Percentiles rank a stretch among this genome's conserved stretches.
phyloP scores from a whole-genome alignment of 1,139 yeast genomes.

The Blastobotrys serpentis region DNA sequence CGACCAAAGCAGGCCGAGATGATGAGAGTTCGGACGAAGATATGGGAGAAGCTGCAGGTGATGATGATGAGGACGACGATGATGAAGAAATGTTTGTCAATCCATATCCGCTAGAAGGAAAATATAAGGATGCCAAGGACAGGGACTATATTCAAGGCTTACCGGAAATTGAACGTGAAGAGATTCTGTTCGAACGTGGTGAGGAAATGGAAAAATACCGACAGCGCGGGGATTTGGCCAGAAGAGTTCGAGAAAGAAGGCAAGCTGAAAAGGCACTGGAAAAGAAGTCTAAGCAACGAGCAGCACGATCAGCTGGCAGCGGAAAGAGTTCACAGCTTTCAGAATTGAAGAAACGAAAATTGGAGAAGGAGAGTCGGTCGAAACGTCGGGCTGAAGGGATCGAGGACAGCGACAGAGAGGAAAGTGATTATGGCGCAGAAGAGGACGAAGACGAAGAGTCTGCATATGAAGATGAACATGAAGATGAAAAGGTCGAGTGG shows the following conservation, averaged over 20 bases:
- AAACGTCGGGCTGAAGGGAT: constrained; percentile 27
- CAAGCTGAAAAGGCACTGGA: constrained; percentile 41
- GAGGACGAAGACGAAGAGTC: constrained; percentile 36
- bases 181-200: constrained; percentile 83
- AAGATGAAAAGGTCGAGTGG: constrained; percentile 49
- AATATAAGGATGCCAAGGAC: constrained; percentile 81
- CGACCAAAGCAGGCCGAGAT: constrained; percentile 9
- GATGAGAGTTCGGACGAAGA: constrained; percentile 37
- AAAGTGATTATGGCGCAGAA: constrained; percentile 31
- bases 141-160: constrained; percentile 61
- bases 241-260: constrained; percentile 66
- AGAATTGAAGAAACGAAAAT: constrained; percentile 84
- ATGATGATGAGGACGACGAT: constrained; percentile 44
- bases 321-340: constrained; percentile 61
- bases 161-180: constrained; percentile 92
- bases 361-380: constrained; percentile 47
- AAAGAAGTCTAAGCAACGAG: constrained; percentile 35
- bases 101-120: constrained; percentile 94
- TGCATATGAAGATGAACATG: constrained; percentile 46
- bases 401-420: constrained; percentile 26
- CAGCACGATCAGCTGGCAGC: constrained; percentile 24
- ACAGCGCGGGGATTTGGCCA: constrained; percentile 77
- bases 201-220: constrained; percentile 86
- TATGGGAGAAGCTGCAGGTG: constrained; percentile 35
- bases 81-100: constrained; percentile 48